Base-by-base conservation (phyloP, 2,329 filamentous ascomycete genomes). In the Colletotrichum cereale region DNA sequence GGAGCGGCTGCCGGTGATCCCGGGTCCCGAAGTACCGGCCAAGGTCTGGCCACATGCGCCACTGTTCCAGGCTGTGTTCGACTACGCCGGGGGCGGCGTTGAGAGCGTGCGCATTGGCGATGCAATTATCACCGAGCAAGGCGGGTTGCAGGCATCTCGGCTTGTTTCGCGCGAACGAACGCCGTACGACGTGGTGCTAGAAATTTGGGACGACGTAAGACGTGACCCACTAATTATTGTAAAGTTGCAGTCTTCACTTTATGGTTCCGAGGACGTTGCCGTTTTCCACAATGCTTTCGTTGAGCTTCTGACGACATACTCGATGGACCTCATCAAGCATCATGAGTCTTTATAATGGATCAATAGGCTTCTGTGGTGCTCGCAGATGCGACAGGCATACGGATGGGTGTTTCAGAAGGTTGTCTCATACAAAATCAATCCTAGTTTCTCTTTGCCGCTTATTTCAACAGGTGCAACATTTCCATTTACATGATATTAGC, bases 171-270 rank as follows among this genome's bases (percentile, higher is more conserved):
- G 63, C 40, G 63, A 66, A 38, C 53, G 63, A 29, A 66, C 63
- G 34, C 63, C 63, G 31, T 58, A 66, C n/a, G 63, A 66, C 5
- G 63, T 66, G 42, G 63, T 66, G 31, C 63, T 66, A 11, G 63
- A 66, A 24, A 60, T 66, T 2, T 66, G 53, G 53, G 63, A 60
- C 34, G 63, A 66, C 12, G 5, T 53, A 16, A 7, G 42, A 10
- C 42, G 42, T n/a, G 63, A 66, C 26, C 63, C 63, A 14, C 42
- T 66, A 18, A 42, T 66, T 29, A 66, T 40, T 31, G 42, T 66
- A 5, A 66, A 66, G 63, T n/a, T 66, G 7, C 53, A 66, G 44
- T 60, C 40, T n/a, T 66, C 55, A 3, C 42, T 66, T 7, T 60
- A 66, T 1, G 34, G 38, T 48, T 48, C 44, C n/a, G 2, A 48